These are phyloP conservation scores for Crocinoboletus sp. DNA, from an alignment of 1,284 basidiomycete genomes.

Conservation along the genomic window DNA sequence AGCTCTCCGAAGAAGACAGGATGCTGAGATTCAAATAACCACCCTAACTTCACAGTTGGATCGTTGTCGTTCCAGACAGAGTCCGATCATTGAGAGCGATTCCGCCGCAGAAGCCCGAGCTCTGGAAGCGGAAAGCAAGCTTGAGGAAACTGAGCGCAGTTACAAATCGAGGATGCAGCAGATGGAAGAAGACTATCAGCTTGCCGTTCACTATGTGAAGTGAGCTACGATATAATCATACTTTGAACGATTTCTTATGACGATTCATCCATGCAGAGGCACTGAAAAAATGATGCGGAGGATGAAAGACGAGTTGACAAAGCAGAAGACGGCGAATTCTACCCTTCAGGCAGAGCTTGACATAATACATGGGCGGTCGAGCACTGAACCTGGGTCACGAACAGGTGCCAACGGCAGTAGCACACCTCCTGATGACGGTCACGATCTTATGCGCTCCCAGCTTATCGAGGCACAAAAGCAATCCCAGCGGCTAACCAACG, in stretches of 20 bases:
- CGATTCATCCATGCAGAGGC: conserved; percentile 55
- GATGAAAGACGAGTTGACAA: conserved; percentile 93
- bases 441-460: conserved; percentile 63
- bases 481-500: conserved; percentile 60
- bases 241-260: conserved; percentile 12
- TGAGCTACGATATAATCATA: conserved; percentile 40
- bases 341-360: conserved; percentile 82
- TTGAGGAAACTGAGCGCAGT: conserved; percentile 73
- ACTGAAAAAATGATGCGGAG: conserved; percentile 99
- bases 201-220: conserved; percentile 91
- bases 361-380: conserved; percentile 50
- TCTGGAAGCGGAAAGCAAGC: conserved; percentile 64
- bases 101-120: conserved; percentile 52
- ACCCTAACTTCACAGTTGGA: conserved; percentile 66
- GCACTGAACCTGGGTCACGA: conserved; percentile 54
- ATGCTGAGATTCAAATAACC: conserved; percentile 67
- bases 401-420: conserved; percentile 71
- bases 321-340: conserved; percentile 80
- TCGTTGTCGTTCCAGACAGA: conserved; percentile 50
- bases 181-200: conserved; percentile 93
- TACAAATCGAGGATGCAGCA: conserved; percentile 77
- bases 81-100: conserved; percentile 39
- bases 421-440: conserved; percentile 70
- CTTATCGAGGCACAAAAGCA: conserved; percentile 70
- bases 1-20: conserved; percentile 59